Base-by-base conservation (phyloP, 2,329 filamentous ascomycete genomes). In the Ophiocordyceps camponoti-saundersi region DNA sequence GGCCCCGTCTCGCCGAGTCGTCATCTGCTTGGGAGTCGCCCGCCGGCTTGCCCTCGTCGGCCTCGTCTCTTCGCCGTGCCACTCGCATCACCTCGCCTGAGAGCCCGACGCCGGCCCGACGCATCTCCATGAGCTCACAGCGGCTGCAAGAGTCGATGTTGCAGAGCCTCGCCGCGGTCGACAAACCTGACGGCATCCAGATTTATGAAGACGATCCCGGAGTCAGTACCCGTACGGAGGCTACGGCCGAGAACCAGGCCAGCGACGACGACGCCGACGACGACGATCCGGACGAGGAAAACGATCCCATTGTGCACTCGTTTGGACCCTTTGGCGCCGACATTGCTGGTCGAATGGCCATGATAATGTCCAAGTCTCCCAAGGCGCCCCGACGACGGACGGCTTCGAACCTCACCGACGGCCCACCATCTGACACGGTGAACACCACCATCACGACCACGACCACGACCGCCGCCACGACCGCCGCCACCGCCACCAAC, bases 271-370 rank as follows among this genome's bases (percentile, higher is more conserved):
- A 66, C 63, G 32, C 6, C 46, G 79, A 82, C 46, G 81, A 85
- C 45, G 32, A 48, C 20, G 79, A 94, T 52, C 81, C 85, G 1
- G 83, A 90, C 55, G 89, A 95, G 67, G 90, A 96, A 64, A 95
- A 95, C 52, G 92, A 96, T 55, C 89, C 89, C 3, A 80, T 95
- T 47, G 71, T 95, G 18, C 85, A 92, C 62, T 95, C 89, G 0
- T 95, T 95, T 54, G 89, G 88, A 16, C 87, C 88, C 1, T 94
- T 85, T 57, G 88, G 87, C 41, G 84, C 85, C 47, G 86, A 95
- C 59, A 72, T 95, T 36, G 79, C 90, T n/a, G 77, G 78, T 50
- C 80, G 85, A 23, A 75, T 95, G 61, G 84, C 85, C 21, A 85
- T 84, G 2, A 83, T 95, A 67, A 75, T 72, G 45, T 74, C 85